These are phyloP conservation scores for Diplodia seriata DNA, from an alignment of 2,329 filamentous ascomycete species.

Conservation along the genomic window DNA sequence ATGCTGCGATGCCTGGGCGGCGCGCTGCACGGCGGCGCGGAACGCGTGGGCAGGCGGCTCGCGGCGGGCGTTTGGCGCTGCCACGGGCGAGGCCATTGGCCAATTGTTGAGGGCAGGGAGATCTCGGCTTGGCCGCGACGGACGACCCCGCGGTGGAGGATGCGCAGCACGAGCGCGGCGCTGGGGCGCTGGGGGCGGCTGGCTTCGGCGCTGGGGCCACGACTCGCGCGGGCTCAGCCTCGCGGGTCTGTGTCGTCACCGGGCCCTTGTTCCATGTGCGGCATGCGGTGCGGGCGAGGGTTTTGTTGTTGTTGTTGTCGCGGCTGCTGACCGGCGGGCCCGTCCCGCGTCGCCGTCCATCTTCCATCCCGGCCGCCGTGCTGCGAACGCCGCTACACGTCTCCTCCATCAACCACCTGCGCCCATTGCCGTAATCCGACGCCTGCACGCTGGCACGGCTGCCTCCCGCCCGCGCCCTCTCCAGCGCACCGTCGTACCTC, in stretches of 20 bases:
- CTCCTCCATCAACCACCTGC: constrained; percentile 8
- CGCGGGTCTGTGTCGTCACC: constrained; percentile 30
- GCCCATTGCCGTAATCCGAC: neutral
- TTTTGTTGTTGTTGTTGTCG: constrained; percentile 9
- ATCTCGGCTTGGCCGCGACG: constrained; percentile 4
- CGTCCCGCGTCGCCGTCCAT: neutral
- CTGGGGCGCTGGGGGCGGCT: constrained; percentile 13
- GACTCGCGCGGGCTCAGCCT: constrained; percentile 30
- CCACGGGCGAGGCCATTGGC: neutral
- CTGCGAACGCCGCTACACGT: constrained; percentile 7
- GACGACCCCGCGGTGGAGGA: constrained; percentile 24
- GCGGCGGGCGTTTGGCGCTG: constrained; percentile 7
- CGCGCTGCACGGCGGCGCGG: neutral
- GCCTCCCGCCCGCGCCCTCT: neutral
- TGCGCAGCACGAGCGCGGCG: constrained; percentile 26
- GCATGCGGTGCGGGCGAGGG: constrained; percentile 2
- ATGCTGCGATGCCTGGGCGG: neutral
- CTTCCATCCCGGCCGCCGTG: neutral
- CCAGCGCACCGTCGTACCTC: constrained; percentile 27
- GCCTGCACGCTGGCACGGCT: constrained; percentile 4
- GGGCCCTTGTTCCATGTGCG: constrained; percentile 1
- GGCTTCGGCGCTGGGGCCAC: constrained; percentile 19
- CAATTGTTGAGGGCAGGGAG: constrained; percentile 7
- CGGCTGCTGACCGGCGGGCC: constrained; percentile 9
- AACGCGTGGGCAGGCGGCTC: constrained; percentile 8